Percentiles rank a stretch among this genome's conserved stretches.
These are phyloP conservation scores for Leishmania lainsoni DNA, from an alignment of 208 protist species.

Conservation along the genomic window DNA sequence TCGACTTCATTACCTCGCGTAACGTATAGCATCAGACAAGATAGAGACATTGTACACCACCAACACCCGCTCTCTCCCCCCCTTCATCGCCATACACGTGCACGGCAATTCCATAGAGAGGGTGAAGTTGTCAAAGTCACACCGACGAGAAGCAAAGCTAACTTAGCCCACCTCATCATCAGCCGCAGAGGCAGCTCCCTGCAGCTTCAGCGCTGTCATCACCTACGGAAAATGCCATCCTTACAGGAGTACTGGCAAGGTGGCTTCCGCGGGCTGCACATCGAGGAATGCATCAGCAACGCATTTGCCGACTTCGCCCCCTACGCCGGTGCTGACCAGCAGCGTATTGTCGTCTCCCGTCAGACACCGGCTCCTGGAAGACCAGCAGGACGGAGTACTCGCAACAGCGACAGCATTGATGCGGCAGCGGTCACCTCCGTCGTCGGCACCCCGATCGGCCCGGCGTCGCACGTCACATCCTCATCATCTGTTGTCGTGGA, in stretches of 20 bases:
- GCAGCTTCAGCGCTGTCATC: background rate
- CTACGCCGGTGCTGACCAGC: constrained; percentile 79
- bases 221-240: constrained; percentile 12
- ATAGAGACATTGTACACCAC: background rate
- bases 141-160: background rate
- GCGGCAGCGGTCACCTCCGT: background rate
- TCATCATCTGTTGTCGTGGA: constrained; percentile 46
- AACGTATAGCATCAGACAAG: background rate
- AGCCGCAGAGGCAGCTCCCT: background rate
- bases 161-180: background rate
- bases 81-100: background rate
- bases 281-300: constrained; percentile 73
- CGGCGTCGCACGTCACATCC: constrained; percentile 22
- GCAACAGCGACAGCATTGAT: background rate
- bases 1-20: background rate
- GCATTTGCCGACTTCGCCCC: constrained; percentile 79
- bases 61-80: background rate
- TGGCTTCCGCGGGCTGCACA: constrained; percentile 54
- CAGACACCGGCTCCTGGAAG: constrained; percentile 30
- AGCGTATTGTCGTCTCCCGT: constrained; percentile 54
- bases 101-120: background rate
- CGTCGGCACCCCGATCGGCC: constrained; percentile 23
- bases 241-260: constrained; percentile 47
- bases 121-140: background rate
- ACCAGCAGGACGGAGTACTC: background rate